These are phyloP conservation scores for Clonostachys rosea DNA, from an alignment of 2,329 filamentous ascomycete species.

Conservation along the genomic window DNA sequence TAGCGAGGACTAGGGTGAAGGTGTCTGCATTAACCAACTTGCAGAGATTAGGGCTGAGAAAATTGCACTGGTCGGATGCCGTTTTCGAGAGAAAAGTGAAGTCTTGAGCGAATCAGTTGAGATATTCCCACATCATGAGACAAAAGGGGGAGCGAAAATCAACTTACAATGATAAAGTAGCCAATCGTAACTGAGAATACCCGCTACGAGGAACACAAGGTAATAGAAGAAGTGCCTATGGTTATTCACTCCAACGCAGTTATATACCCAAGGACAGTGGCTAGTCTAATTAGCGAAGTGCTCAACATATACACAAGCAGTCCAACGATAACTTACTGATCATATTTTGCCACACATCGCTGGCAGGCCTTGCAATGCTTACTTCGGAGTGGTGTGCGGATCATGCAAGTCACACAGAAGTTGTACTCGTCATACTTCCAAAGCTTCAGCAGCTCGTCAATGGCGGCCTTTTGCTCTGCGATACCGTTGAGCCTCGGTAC, in stretches of 20 bases:
- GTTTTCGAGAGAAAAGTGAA: conserved; percentile 53
- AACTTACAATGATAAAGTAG: conserved; percentile 67
- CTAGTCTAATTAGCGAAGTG: conserved; percentile 34
- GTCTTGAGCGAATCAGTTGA: conserved; percentile 37
- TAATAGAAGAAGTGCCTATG: conserved; percentile 95
- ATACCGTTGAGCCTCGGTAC: conserved; percentile 88
- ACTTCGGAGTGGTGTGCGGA: conserved; percentile 83
- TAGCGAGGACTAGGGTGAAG: conserved; percentile 73
- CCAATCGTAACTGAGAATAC: conserved; percentile 68
- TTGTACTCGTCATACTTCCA: conserved; percentile 94
- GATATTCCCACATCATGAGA: background rate
- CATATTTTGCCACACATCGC: conserved; percentile 91
- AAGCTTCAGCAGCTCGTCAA: conserved; percentile 76
- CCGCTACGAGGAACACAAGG: conserved; percentile 70
- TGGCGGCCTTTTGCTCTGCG: conserved; percentile 82
- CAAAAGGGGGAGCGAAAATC: no score
- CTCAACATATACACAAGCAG: background rate
- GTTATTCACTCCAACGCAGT: conserved; percentile 94
- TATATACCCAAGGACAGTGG: conserved; percentile 97
- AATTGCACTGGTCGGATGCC: conserved; percentile 57
- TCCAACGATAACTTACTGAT: conserved; percentile 65
- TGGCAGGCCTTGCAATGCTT: conserved; percentile 93
- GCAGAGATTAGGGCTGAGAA: conserved; percentile 75
- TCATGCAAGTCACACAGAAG: conserved; percentile 94
- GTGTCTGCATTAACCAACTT: conserved; percentile 73